phyloP scores from a whole-genome alignment of 1,139 yeast genomes.

The Scheffersomyces cryptocercus region DNA sequence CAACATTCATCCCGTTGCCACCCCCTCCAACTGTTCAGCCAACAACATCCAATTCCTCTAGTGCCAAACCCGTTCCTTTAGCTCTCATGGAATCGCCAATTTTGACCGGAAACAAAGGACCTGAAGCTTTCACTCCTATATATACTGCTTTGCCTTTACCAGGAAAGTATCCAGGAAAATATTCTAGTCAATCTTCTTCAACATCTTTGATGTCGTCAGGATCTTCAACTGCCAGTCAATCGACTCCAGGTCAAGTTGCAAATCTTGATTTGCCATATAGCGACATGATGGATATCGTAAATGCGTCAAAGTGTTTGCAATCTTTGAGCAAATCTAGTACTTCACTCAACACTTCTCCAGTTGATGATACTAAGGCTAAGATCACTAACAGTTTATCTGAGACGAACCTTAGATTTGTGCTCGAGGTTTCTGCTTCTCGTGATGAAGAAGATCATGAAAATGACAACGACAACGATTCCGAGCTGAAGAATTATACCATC shows the following conservation, averaged over 20 bases:
- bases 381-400: neutral
- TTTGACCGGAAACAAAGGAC: neutral
- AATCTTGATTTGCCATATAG: conserved; percentile 1
- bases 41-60: neutral
- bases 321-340: conserved; percentile 21
- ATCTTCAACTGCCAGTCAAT: neutral
- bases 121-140: neutral
- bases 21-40: neutral
- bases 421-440: too few species aligned
- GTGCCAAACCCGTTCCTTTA: too few species aligned
- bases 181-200: neutral
- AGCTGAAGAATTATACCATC: conserved; percentile 5
- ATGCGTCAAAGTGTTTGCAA: conserved; percentile 44
- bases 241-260: neutral
- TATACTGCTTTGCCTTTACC: too few species aligned
- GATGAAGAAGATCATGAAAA: neutral
- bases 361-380: neutral
- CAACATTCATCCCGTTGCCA: neutral
- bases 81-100: neutral
- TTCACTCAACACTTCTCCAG: neutral
- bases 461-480: neutral
- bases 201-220: neutral
- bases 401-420: neutral
- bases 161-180: too few species aligned
- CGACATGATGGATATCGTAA: conserved; percentile 37